Evolutionary conservation across 164 flowering plant species (phyloP), one percentile per base, ranked within the genome.

Genomic region (Annona cherimola): DNA sequence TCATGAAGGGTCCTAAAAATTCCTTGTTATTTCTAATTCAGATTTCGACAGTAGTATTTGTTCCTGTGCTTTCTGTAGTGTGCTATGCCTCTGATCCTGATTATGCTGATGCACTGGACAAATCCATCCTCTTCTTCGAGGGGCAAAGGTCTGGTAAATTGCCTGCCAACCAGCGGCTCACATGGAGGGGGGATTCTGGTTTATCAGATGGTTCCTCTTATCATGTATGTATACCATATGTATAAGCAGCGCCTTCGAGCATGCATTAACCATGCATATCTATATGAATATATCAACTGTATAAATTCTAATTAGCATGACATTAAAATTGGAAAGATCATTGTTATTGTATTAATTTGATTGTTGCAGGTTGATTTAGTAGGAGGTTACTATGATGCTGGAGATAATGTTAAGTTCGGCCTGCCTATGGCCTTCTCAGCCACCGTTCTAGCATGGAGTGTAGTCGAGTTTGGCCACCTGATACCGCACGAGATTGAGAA

Each of bases 321-420:
- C 35, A 26, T 26, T 26, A 26, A 26, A 26, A 26, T 26, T 26
- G 35, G 35, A 26, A 26, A 26, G 35, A 26, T 26, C 35, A 26
- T 26, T 26, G 35, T 7, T 54, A 8, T 7, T 54, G 16, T 7
- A 7, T 61, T 4, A 19, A 61, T 61, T 70, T 19, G 46, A 5
- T 4, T 42, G 3, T 6, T 86, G 69, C 85, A 91, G 98, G 97
- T 94, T 75, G 89, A 94, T 74, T 79, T 94, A 20, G 88, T 84
- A 0, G 98, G 98, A 9, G 98, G 98, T 1, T 94, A 94, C 73
- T 90, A 94, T 78, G 98, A 94, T 80, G 98, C 97, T 11, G 98
- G 98, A 40, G 97, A 94, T 60, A 88, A 91, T 73, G 91, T 91
- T 35, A 92, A 94, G 86, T 92, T 94, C 70, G 96, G 97, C 0